A percentile compares a stretch with the other conserved stretches of the same genome.
Conservation (phyloP, 805 yeast genomes). For the Cyberlindnera mrakii region DNA sequence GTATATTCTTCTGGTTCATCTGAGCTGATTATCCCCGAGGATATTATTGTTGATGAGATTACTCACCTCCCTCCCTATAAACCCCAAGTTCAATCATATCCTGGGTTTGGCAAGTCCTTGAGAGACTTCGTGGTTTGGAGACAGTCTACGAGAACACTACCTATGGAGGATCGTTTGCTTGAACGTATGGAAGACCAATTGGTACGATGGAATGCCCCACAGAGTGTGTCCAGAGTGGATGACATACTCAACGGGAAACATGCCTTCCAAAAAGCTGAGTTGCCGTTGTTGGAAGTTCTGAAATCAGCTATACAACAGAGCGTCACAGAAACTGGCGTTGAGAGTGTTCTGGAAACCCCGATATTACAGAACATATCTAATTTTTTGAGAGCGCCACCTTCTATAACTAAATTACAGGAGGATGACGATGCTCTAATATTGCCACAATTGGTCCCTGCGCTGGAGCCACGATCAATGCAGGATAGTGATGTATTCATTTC, state of each 20-base stretch:
- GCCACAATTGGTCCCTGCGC: neutral
- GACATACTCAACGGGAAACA: conserved; percentile 29
- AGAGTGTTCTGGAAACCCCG: conserved; percentile 13
- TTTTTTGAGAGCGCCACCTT: neutral
- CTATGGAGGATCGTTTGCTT: conserved; percentile 20
- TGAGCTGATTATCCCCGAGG: neutral
- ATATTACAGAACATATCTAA: neutral
- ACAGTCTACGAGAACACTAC: conserved; percentile 26
- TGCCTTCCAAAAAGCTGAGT: conserved; percentile 23
- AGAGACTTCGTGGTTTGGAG: conserved; percentile 24
- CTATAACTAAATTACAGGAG: neutral
- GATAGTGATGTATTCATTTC: neutral
- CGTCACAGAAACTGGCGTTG: conserved; percentile 7
- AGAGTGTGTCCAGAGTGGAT: conserved; percentile 21
- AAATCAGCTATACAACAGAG: neutral
- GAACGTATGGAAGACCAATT: conserved; percentile 32
- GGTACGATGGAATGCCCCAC: conserved; percentile 30
- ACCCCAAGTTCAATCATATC: conserved; percentile 8
- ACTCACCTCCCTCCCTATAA: conserved; percentile 18
- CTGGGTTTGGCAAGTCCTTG: conserved; percentile 17
- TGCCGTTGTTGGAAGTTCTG: conserved; percentile 11
- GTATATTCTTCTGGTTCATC: too few relatives aligned
- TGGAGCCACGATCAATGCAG: conserved; percentile 1
- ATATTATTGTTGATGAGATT: conserved; percentile 6
- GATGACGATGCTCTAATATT: too few relatives aligned